These are phyloP conservation scores for Fagopyrum tataricum DNA, from an alignment of 148 eudicot genomes.

Conservation along the genomic window DNA sequence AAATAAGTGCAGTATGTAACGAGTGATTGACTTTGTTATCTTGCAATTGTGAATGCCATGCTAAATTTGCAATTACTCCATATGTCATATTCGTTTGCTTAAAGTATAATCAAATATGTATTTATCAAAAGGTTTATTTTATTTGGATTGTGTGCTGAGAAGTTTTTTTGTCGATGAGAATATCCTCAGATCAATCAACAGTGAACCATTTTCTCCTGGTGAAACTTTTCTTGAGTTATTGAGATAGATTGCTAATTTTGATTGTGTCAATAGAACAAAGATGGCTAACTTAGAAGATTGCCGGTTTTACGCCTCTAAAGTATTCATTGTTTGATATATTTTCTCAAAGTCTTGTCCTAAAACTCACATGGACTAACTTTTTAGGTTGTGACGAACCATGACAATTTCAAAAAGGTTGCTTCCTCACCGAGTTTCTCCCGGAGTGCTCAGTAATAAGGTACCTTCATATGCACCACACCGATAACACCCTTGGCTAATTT, in stretches of 20 bases:
- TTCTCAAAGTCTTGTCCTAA: background rate
- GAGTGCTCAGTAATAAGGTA: constrained; percentile 7
- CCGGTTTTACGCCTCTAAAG: background rate
- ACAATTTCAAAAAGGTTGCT: background rate
- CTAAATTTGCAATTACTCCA: background rate
- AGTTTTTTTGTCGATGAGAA: background rate
- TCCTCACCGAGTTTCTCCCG: background rate
- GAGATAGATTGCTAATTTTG: background rate
- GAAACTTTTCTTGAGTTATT: background rate
- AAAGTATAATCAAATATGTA: background rate
- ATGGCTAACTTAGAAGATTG: background rate
- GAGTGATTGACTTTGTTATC: background rate
- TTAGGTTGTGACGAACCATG: background rate
- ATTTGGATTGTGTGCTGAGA: background rate
- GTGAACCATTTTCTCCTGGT: background rate
- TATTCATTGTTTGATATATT: background rate
- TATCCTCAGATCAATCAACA: background rate
- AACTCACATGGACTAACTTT: background rate
- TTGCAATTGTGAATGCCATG: background rate
- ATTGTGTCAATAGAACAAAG: too few relatives aligned
- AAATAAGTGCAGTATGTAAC: background rate
- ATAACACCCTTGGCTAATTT: background rate
- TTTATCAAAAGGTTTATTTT: background rate
- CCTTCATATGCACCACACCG: background rate
- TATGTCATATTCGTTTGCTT: background rate